A percentile compares a stretch with the other conserved stretches of the same genome.
phyloP scores from a whole-genome alignment of 116 monocot species.

The Iris pallida region DNA sequence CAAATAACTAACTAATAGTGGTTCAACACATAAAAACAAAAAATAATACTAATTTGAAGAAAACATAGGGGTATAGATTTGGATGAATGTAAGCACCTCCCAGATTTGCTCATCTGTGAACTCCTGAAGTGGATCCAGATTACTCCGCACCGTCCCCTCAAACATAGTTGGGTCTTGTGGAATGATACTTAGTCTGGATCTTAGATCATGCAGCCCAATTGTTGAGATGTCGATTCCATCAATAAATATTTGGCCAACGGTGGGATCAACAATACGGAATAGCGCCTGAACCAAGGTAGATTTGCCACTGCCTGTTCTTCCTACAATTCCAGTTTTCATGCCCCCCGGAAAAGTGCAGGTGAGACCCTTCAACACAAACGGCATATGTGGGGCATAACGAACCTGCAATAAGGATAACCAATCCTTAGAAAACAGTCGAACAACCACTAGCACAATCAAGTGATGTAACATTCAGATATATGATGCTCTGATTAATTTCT shows the following conservation, averaged over 20 bases:
- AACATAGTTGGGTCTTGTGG: slow-evolving; percentile 71
- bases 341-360: slow-evolving; percentile 57
- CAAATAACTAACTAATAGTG: too few species aligned
- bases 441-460: background rate
- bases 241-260: slow-evolving; percentile 39
- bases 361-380: slow-evolving; percentile 63
- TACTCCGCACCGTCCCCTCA: slow-evolving; percentile 53
- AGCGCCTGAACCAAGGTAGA: slow-evolving; percentile 55
- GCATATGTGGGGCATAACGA: slow-evolving; percentile 68
- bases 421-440: background rate
- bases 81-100: slow-evolving; percentile 27
- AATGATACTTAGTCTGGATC: slow-evolving; percentile 56
- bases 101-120: slow-evolving; percentile 47
- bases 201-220: slow-evolving; percentile 55
- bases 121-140: slow-evolving; percentile 59
- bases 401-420: slow-evolving; percentile 27
- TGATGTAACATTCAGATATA: background rate
- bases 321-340: slow-evolving; percentile 54
- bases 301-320: slow-evolving; percentile 66
- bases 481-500: background rate
- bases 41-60: too few species aligned
- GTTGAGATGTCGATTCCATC: slow-evolving; percentile 50
- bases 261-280: slow-evolving; percentile 56
- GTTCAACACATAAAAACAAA: too few species aligned
- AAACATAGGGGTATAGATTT: too few species aligned